These are phyloP conservation scores for Perkinsus chesapeaki DNA, from an alignment of 169 alveolate species.

Conservation along the genomic window DNA sequence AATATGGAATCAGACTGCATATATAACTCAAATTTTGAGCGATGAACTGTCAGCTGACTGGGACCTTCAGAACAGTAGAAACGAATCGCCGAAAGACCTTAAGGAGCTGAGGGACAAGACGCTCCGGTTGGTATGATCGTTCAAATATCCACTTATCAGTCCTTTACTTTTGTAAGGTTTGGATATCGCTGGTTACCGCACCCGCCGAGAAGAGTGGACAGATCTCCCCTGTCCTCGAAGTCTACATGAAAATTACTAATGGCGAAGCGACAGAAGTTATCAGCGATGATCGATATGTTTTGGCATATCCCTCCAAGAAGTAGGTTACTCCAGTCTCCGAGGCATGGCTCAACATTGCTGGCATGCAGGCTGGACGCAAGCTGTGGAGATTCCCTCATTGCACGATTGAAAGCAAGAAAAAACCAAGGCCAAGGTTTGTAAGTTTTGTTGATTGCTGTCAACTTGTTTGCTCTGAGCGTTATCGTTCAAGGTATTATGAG, in stretches of 20 bases:
- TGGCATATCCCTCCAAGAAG: neutral
- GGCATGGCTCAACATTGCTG: too few relatives aligned
- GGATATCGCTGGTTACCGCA: neutral
- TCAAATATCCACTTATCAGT: too few relatives aligned
- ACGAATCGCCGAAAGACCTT: neutral
- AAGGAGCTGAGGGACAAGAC: neutral
- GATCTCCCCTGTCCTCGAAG: neutral
- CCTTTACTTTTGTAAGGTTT: too few relatives aligned
- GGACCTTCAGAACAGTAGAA: neutral
- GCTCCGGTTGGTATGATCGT: neutral
- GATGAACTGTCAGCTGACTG: neutral
- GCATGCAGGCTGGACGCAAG: neutral
- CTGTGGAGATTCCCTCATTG: neutral
- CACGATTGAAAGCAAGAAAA: neutral
- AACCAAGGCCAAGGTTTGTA: neutral
- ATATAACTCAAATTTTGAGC: neutral
- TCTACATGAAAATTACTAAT: neutral
- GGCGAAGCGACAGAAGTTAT: neutral
- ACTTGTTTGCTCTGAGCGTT: neutral
- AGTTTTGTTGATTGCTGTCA: neutral
- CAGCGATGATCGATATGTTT: neutral
- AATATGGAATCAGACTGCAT: neutral
- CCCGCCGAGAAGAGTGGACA: neutral
- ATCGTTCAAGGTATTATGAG: neutral
- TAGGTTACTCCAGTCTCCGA: too few relatives aligned